Conservation (phyloP, 495 filamentous ascomycete genomes). For the Hypoxylon subgilvum region DNA sequence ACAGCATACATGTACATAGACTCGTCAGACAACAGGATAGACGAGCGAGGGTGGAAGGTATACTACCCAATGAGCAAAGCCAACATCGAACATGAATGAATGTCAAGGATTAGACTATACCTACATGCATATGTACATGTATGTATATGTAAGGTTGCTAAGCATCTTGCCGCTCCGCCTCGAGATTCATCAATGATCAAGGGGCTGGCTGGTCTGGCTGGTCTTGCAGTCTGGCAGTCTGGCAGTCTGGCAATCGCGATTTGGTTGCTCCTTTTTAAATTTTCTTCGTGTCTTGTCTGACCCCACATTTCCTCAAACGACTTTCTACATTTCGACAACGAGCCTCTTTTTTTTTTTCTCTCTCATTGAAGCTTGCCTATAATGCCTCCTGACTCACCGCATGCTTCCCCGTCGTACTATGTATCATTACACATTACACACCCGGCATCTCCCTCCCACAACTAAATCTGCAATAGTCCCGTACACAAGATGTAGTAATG, state of each 20-base stretch:
- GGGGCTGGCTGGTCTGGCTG: too few relatives aligned
- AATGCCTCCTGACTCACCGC: slow-evolving; percentile 21
- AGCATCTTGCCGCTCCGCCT: slow-evolving; percentile 18
- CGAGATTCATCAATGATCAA: slow-evolving; percentile 4
- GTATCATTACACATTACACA: too few relatives aligned
- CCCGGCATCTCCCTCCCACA: slow-evolving; percentile 5
- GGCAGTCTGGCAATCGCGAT: slow-evolving; percentile 35
- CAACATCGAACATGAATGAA: too few relatives aligned
- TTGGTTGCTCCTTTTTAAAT: background rate
- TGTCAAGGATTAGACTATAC: slow-evolving; percentile 13
- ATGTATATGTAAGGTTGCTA: too few relatives aligned
- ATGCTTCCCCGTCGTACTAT: slow-evolving; percentile 2
- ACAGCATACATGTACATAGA: too few relatives aligned
- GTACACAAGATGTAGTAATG: too few relatives aligned
- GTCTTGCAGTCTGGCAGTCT: too few relatives aligned
- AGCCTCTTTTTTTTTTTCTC: background rate
- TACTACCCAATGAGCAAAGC: too few relatives aligned
- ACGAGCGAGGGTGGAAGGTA: too few relatives aligned
- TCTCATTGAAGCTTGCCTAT: background rate
- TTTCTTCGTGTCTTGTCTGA: slow-evolving; percentile 2
- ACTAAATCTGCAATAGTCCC: too few relatives aligned
- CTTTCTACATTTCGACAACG: slow-evolving; percentile 7
- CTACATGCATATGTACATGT: too few relatives aligned
- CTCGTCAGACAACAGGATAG: too few relatives aligned
- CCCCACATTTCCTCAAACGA: slow-evolving; percentile 28